Conservation (phyloP, 768 basidiomycete genomes). For the Saitozyma sp. region DNA sequence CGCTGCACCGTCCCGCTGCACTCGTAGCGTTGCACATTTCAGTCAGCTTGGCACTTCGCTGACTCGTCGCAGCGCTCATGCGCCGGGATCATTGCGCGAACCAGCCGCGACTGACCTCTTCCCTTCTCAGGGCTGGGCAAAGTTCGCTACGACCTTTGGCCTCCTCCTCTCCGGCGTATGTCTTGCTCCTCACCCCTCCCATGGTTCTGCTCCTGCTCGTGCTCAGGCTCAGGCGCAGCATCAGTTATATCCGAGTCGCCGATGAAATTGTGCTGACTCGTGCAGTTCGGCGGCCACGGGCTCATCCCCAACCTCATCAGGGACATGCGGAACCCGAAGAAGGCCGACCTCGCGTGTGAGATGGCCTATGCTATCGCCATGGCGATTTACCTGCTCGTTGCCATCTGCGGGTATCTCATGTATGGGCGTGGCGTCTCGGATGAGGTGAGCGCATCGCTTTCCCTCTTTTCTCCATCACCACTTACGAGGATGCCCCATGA, state of each 20-base stretch:
- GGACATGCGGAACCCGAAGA: constrained; percentile 47
- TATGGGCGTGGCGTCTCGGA: constrained; percentile 48
- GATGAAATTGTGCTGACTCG: background rate
- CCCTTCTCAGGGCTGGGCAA: constrained; percentile 41
- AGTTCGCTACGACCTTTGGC: constrained; percentile 40
- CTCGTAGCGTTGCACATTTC: background rate
- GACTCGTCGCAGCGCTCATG: constrained; percentile 5
- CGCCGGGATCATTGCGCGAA: constrained; percentile 43
- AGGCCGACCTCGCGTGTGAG: constrained; percentile 41
- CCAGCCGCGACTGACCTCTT: constrained; percentile 44
- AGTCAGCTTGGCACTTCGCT: background rate
- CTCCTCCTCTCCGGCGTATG: constrained; percentile 40
- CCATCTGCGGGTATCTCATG: constrained; percentile 48
- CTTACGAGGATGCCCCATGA: too few relatives aligned
- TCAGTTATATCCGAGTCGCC: background rate
- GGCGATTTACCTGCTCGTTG: constrained; percentile 37
- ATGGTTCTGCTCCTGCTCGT: background rate
- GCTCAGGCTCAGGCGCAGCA: background rate
- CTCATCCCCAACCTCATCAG: constrained; percentile 44
- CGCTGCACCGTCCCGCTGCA: background rate
- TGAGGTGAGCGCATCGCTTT: constrained; percentile 28
- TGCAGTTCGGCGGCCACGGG: constrained; percentile 46
- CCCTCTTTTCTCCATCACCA: background rate
- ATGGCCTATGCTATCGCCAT: constrained; percentile 44
- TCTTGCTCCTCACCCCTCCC: background rate